phyloP scores from a whole-genome alignment of 2,329 filamentous ascomycete genomes.

The Venturia effusa region DNA sequence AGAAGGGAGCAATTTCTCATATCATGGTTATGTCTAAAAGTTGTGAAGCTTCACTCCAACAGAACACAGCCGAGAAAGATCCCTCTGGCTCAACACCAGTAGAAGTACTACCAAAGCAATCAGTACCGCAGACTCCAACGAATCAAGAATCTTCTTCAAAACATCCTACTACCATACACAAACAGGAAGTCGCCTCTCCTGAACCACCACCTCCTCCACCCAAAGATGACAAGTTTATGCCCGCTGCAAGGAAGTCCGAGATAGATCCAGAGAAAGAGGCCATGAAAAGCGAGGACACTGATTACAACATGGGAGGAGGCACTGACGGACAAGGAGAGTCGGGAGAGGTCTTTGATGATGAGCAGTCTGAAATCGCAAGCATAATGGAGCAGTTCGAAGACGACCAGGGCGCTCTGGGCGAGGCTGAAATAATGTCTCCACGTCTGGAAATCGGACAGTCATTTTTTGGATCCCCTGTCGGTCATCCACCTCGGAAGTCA shows the following conservation, averaged over 20 bases:
- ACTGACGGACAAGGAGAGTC: constrained; percentile 39
- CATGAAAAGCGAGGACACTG: constrained; percentile 11
- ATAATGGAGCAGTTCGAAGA: constrained; percentile 96
- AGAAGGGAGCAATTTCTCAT: background rate
- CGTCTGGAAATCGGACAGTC: constrained; percentile 74
- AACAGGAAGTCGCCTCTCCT: background rate
- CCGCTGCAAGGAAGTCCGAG: constrained; percentile 32
- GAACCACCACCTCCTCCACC: constrained; percentile 37
- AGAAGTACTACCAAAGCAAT: background rate
- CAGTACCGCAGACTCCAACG: background rate
- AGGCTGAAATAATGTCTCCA: constrained; percentile 86
- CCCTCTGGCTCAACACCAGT: background rate
- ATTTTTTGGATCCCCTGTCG: constrained; percentile 51
- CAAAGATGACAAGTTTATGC: constrained; percentile 42
- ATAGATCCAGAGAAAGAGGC: constrained; percentile 20
- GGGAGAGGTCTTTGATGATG: constrained; percentile 40
- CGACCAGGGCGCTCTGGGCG: constrained; percentile 57
- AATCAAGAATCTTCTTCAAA: background rate
- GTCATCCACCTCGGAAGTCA: constrained; percentile 73
- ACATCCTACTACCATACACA: background rate
- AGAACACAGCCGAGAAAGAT: background rate
- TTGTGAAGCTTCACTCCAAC: background rate
- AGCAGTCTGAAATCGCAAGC: constrained; percentile 80
- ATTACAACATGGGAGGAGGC: constrained; percentile 21
- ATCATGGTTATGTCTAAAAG: background rate